phyloP scores from a whole-genome alignment of 495 filamentous ascomycete genomes.

The Clohesyomyces aquaticus region DNA sequence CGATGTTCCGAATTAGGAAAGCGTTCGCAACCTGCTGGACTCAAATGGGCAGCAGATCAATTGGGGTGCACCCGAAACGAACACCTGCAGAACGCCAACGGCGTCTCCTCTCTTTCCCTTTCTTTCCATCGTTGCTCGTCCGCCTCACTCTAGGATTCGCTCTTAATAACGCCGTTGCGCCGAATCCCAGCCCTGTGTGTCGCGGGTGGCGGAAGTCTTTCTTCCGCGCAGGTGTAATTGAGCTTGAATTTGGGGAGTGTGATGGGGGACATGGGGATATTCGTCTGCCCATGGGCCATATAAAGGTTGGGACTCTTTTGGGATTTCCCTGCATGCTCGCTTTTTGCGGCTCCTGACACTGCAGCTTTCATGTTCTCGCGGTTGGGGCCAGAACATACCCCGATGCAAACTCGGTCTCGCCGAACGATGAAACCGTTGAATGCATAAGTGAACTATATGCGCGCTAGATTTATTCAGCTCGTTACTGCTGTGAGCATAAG shows the following conservation, averaged over 20 bases:
- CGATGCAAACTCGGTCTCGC: not conserved
- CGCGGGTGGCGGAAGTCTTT: too few species aligned
- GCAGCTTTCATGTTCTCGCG: not conserved
- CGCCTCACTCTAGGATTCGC: not conserved
- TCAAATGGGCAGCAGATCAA: not conserved
- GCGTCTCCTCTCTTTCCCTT: too few species aligned
- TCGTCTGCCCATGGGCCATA: too few species aligned
- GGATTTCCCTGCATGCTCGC: too few species aligned
- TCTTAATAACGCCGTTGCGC: too few species aligned
- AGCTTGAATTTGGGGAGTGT: too few species aligned
- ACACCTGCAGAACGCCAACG: not conserved
- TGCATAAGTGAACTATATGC: not conserved
- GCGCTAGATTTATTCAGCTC: not conserved
- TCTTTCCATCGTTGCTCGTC: not conserved
- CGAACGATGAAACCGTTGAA: not conserved
- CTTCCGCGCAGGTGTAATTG: too few species aligned
- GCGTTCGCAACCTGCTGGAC: not conserved
- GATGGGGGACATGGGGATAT: too few species aligned
- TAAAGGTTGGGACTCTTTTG: too few species aligned
- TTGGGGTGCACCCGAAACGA: not conserved
- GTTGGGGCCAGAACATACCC: not conserved
- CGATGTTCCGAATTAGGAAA: not conserved
- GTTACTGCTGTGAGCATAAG: too few species aligned
- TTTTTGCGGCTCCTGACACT: not conserved
- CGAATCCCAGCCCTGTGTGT: too few species aligned